These are phyloP conservation scores for Plenodomus tracheiphilus DNA, from an alignment of 2,329 filamentous ascomycete genomes.

Conservation along the genomic window DNA sequence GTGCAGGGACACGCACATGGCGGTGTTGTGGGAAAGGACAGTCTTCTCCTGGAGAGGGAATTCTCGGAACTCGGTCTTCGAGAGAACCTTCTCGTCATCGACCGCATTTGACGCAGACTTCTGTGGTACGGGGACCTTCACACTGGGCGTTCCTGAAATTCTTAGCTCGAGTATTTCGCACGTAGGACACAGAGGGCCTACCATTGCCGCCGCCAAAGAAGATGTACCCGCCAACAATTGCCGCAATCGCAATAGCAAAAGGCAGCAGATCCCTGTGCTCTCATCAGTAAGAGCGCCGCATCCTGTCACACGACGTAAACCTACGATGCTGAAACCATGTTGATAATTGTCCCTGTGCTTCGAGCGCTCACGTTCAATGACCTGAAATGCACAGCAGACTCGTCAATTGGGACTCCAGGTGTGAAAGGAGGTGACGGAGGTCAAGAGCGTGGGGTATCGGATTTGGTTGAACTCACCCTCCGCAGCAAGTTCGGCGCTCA, in stretches of 20 bases:
- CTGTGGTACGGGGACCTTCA: neutral
- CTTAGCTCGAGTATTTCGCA: neutral
- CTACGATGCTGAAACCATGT: neutral
- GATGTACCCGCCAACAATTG: slow-evolving; percentile 71
- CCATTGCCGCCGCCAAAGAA: slow-evolving; percentile 68
- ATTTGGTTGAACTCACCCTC: slow-evolving; percentile 5
- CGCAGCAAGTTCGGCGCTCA: slow-evolving; percentile 15
- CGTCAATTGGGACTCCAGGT: slow-evolving; percentile 1
- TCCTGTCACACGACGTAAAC: slow-evolving; percentile 41
- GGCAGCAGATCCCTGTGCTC: slow-evolving; percentile 71
- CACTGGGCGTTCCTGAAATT: slow-evolving; percentile 1
- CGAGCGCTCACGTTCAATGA: neutral
- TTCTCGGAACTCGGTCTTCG: slow-evolving; percentile 70
- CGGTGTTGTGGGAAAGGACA: slow-evolving; percentile 94
- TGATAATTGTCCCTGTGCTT: neutral
- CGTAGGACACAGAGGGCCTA: slow-evolving; percentile 51
- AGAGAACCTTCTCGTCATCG: slow-evolving; percentile 61
- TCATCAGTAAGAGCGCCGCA: slow-evolving; percentile 67
- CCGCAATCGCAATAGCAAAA: slow-evolving; percentile 69
- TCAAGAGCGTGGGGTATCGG: slow-evolving; percentile 6
- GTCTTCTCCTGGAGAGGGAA: slow-evolving; percentile 95
- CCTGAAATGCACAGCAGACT: neutral
- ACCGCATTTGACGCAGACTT: neutral
- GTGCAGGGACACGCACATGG: slow-evolving; percentile 71
- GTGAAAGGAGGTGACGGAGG: neutral